Conservation (phyloP, 306 rosid genomes). For the Cicer yamashitae region DNA sequence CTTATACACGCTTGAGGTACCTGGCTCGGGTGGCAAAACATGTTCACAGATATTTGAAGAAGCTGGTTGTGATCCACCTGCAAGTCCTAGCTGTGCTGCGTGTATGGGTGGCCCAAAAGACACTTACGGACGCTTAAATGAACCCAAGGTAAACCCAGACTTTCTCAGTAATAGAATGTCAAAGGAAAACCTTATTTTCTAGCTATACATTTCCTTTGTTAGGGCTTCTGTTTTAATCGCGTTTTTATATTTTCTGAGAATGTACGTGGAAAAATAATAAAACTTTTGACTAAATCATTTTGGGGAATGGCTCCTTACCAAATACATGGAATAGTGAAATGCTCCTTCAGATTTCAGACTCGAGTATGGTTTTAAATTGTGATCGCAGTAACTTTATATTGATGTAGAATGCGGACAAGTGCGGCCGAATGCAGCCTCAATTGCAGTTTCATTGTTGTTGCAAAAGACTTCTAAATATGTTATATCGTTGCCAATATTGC, state of each 20-base stretch:
- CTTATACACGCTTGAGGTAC: slow-evolving; percentile 68
- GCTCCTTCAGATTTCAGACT: not conserved
- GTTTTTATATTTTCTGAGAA: not conserved
- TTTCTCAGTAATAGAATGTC: not conserved
- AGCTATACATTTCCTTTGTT: not conserved
- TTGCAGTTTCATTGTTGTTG: too few species aligned
- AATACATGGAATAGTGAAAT: not conserved
- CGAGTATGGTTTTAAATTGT: too few species aligned
- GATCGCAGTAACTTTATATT: too few species aligned
- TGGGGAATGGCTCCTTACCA: not conserved
- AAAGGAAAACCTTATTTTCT: not conserved
- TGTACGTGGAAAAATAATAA: not conserved
- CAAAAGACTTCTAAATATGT: too few species aligned
- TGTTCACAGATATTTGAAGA: slow-evolving; percentile 93
- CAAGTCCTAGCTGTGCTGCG: slow-evolving; percentile 91
- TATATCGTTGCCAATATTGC: too few species aligned
- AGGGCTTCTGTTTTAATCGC: not conserved
- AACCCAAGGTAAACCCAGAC: slow-evolving; percentile 56
- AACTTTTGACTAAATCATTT: not conserved
- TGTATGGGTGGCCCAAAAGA: slow-evolving; percentile 92
- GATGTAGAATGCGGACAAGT: too few species aligned
- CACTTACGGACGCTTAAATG: slow-evolving; percentile 83
- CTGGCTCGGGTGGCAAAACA: slow-evolving; percentile 88
- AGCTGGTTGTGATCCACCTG: slow-evolving; percentile 91
- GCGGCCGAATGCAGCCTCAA: too few species aligned